Conservation (phyloP, 2,329 filamentous ascomycete genomes). For the Diaporthe caulivora region DNA sequence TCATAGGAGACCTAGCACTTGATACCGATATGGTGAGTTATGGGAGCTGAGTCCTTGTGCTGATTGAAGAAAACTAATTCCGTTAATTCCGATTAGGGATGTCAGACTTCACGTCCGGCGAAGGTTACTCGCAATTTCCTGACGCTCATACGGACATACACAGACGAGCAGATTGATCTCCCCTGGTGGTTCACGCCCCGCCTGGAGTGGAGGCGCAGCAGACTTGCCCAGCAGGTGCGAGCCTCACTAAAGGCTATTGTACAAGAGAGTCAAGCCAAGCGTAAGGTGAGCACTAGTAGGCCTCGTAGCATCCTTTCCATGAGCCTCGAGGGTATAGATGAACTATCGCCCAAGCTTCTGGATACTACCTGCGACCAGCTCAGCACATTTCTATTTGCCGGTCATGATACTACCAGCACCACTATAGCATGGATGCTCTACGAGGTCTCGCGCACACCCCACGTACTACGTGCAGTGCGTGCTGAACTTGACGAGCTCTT, state of each 20-base stretch:
- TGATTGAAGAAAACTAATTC: neutral
- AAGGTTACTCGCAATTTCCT: conserved; percentile 14
- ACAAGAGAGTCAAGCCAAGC: neutral
- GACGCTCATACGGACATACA: conserved; percentile 12
- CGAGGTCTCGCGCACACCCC: conserved; percentile 46
- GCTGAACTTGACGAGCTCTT: conserved; percentile 47
- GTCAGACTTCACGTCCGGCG: conserved; percentile 5
- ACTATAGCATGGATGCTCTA: conserved; percentile 48
- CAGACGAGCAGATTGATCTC: neutral
- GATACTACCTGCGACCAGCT: conserved; percentile 47
- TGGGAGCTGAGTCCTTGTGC: neutral
- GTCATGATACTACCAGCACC: conserved; percentile 50
- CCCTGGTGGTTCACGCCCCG: conserved; percentile 24
- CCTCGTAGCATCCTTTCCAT: conserved; percentile 44
- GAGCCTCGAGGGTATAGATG: conserved; percentile 42
- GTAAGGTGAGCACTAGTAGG: neutral
- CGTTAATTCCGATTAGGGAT: neutral
- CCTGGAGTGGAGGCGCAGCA: conserved; percentile 22
- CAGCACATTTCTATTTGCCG: conserved; percentile 50
- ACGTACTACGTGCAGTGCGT: conserved; percentile 42
- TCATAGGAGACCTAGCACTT: conserved; percentile 44
- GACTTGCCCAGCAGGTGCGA: neutral
- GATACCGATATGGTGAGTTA: conserved; percentile 16
- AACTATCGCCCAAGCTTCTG: conserved; percentile 43
- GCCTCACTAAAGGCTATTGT: neutral